A percentile compares a stretch with the other conserved stretches of the same genome.
phyloP scores from a whole-genome alignment of 2,329 filamentous ascomycete genomes.

The Cryphonectria naterciae region DNA sequence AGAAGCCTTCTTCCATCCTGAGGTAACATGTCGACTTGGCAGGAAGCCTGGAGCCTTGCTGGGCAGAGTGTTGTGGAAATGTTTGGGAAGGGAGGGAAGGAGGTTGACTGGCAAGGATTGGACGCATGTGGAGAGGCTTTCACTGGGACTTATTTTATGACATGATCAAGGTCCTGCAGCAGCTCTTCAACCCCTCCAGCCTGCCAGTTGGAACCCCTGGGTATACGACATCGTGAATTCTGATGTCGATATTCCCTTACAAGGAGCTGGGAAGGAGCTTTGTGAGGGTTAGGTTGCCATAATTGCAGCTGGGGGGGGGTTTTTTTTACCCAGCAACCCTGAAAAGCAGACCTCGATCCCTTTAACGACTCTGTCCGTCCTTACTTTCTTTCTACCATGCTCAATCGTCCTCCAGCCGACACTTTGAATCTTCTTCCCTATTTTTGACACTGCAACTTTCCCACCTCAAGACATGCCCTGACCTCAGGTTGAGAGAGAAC shows the following conservation, averaged over 20 bases:
- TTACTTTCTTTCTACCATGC: neutral
- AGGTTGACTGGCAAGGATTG: neutral
- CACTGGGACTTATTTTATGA: neutral
- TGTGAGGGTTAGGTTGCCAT: neutral
- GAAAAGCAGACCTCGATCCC: neutral
- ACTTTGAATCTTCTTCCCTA: neutral
- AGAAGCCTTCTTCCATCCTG: neutral
- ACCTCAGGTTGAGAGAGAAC: slow-evolving; percentile 9
- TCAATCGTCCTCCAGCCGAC: neutral
- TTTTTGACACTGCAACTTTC: neutral
- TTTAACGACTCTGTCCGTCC: neutral
- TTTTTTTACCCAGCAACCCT: neutral
- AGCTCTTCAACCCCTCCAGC: neutral
- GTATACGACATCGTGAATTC: neutral
- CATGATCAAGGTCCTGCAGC: neutral
- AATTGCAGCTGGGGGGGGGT: too few species aligned
- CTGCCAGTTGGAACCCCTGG: neutral
- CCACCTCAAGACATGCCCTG: neutral
- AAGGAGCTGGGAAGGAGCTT: neutral
- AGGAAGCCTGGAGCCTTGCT: neutral
- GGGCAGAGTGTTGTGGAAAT: neutral
- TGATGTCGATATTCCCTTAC: neutral
- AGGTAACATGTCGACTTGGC: neutral
- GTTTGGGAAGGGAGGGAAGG: neutral
- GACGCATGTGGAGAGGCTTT: neutral